Evolutionary conservation across 768 basidiomycete genomes (phyloP), one percentile per base, ranked within the genome.

Genomic region (Lactarius trivialis): DNA sequence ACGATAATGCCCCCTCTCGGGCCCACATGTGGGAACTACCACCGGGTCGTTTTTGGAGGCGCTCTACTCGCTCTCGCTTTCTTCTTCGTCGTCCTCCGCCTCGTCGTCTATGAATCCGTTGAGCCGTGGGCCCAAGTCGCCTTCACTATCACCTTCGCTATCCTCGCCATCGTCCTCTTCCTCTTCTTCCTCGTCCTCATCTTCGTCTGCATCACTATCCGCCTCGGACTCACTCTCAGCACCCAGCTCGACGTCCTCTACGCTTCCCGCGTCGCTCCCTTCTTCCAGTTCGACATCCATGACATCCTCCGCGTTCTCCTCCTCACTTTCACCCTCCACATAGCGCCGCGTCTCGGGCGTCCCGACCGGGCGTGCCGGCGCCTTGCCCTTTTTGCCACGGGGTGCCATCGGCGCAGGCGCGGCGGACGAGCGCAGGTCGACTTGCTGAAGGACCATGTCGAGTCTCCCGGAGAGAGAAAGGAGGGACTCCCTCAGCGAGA

Each of bases 371-470:
- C 59, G 72, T 67, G 78, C 78, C 56, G 72, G 70, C 72, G 48
- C 73, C 70, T 69, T 76, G 71, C 63, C 72, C 63, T 60, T 72
- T 74, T 21, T 71, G 60, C 50, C 57, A 24, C 64, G 65, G 78
- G 78, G 74, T 17, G 77, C 73, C 51, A 85, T 71, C 5, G 82
- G 78, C 3, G 84, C 79, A 24, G 86, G 88, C 12, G 83, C 82
- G 15, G 79, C 76, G n/a, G 89, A 84, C 32, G 89, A 84, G 24
- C 95, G 84, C 76, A 94, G 81, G 71, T 95, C 91, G 59, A 98
- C 89, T 71, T 98, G 97, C 0, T 93, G 89, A 54, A 98, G 80
- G 26, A 97, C 91, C 78, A 94, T 90, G 70, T 98, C 96, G 32
- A 98, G 79, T 60, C 93, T 85, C 30, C 97, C 97, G 62, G 85